Evolutionary conservation across 1,284 basidiomycete genomes (phyloP), one percentile per base, ranked within the genome.

Genomic region (Moesziomyces sp.): DNA sequence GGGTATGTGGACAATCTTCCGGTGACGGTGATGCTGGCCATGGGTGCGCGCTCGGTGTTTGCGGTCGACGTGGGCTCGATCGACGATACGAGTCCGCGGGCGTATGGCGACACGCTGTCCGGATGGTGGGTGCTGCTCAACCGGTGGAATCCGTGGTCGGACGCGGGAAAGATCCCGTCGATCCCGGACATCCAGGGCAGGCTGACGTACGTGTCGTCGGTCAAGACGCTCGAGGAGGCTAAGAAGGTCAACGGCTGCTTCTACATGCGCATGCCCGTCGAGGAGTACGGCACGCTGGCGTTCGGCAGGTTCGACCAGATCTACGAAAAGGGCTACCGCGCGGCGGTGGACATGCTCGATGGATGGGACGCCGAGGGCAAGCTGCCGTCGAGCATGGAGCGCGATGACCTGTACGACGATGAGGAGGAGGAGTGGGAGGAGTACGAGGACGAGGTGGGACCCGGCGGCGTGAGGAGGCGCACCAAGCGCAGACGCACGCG

Each of bases 111-210:
- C 80, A 91, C 93, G 0, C 88, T 99, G 0, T 97, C 95, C 3
- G 97, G 97, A 23, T 97, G 94, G 91, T 98, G 94, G 93, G 89
- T 99, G 18, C 87, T 98, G 59, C 84, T 99, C 62, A 97, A 96
- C 84, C 88, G 93, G 62, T 97, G 90, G 89, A 85, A 82, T 51
- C 83, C 83, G 9, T 84, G 83, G 82, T 78, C 92, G 44, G 90
- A 89, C 79, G 89, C 91, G 52, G 87, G 89, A 66, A 90, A 88
- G 62, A 90, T 98, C 9, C 93, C 95, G 26, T 91, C 92, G 18
- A 97, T 99, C 83, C 94, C 97, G 1, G 96, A 99, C 82, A 93
- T 99, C 56, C 97, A 98, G 81, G 91, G 92, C 79, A 90, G 97
- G 18, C 87, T 99, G 54, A 93, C 96, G 52, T 99, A 99, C 85